Evolutionary conservation across 73 alveolate species (phyloP).

Genomic region (Paramecium sonneborni): DNA sequence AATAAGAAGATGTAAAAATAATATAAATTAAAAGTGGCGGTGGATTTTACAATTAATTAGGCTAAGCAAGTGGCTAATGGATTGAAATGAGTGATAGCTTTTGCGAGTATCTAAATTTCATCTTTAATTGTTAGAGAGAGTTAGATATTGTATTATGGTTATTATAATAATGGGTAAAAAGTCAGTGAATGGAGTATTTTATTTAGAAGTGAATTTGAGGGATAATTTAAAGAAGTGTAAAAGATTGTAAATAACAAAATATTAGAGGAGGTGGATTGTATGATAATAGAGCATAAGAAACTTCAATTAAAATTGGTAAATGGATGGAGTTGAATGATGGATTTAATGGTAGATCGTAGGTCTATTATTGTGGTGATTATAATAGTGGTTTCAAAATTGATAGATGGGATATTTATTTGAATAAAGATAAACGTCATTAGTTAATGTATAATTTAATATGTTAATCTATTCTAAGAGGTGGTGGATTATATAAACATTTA

Average conservation of each 20-base stretch:
- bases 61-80: background rate
- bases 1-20: background rate
- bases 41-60: background rate
- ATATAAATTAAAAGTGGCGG: background rate
- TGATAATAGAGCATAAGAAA: background rate
- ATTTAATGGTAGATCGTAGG: too few relatives aligned
- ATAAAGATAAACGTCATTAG: too few relatives aligned
- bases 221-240: background rate
- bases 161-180: background rate
- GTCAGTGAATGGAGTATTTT: background rate
- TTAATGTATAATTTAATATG: too few relatives aligned
- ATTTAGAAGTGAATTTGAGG: background rate
- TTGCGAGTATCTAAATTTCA: too few relatives aligned
- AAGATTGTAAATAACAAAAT: background rate
- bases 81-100: background rate
- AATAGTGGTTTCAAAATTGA: background rate
- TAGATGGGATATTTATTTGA: background rate
- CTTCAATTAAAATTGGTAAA: background rate
- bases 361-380: too few relatives aligned
- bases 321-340: background rate
- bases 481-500: too few relatives aligned
- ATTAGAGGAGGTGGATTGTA: background rate
- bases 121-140: too few relatives aligned
- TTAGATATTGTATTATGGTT: background rate
- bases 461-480: too few relatives aligned